Evolutionary conservation across 768 basidiomycete genomes (phyloP), one percentile per base, ranked within the genome.

Genomic region (Suillus sp.): DNA sequence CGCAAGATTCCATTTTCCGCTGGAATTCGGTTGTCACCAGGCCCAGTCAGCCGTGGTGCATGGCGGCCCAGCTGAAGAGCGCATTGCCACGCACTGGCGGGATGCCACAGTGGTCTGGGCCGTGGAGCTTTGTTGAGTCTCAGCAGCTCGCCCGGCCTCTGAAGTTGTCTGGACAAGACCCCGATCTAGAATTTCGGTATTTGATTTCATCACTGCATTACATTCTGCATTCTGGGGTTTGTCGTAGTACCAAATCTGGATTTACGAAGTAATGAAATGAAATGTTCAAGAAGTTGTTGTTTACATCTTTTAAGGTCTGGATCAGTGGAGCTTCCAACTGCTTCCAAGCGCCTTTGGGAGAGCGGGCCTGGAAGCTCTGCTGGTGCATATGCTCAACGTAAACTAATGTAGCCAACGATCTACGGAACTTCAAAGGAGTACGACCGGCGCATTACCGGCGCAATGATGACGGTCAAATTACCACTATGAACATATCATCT

Each of bases 381-480:
- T 20, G 30, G 25, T 3, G 30, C 51, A 53, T 10, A 11, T 47
- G 47, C 3, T 4, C 18, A 27, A 30, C 27, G 48, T 48, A 48
- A 25, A 27, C 1, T 25, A 48, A 13, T 53, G 20, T 13, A 32
- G 51, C 51, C 20, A 53, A 53, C 20, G 10, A 13, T 10, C 11
- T 13, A 32, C 11, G 30, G 51, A 53, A 20, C 4, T n/a, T 11
- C 13, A 16, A 50, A 27, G 27, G 48, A 50, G 11, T 9, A 10
- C 30, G 11, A 53, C 6, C 20, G 20, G 51, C 51, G 32, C 51
- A 0, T 20, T n/a, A 53, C 20, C 11, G 7, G 51, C 32, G 51
- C 51, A n/a, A 13, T 53, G 51, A 53, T 20, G 30, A 53, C 30
- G 51, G 51, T 5, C 51, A 32, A 51, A 30, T 51, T 51, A 30